Evolutionary conservation across 345 rosid genomes (phyloP).

Genomic region (Citrus mangshanensis): DNA sequence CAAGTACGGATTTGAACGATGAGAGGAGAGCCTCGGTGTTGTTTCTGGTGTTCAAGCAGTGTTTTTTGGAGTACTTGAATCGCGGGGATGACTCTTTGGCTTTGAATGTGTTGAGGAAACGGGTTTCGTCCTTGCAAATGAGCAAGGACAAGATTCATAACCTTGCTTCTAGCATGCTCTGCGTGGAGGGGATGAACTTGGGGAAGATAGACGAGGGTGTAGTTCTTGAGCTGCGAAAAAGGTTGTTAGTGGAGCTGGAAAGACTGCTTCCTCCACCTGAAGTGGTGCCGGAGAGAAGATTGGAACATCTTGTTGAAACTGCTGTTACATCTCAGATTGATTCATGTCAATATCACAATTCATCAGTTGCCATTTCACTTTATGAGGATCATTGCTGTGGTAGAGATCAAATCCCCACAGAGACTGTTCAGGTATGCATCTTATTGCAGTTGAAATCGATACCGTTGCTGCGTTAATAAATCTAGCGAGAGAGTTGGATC

Average conservation of each 20-base stretch:
- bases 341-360: conserved; percentile 69
- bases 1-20: conserved; percentile 35
- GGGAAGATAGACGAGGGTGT: conserved; percentile 31
- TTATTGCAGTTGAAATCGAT: conserved; percentile 11
- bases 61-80: conserved; percentile 57
- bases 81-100: conserved; percentile 60
- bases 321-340: conserved; percentile 59
- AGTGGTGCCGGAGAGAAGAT: conserved; percentile 23
- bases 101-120: conserved; percentile 48
- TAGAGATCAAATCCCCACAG: conserved; percentile 77
- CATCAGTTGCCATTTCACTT: conserved; percentile 51
- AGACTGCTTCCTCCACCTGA: not conserved
- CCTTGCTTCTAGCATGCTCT: conserved; percentile 55
- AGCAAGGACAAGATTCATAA: conserved; percentile 54
- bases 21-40: conserved; percentile 52
- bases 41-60: conserved; percentile 66
- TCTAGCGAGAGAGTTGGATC: not conserved
- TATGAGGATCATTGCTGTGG: conserved; percentile 70
- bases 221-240: conserved; percentile 41
- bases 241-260: not conserved
- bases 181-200: conserved; percentile 40
- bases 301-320: conserved; percentile 72
- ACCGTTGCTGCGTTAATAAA: not conserved
- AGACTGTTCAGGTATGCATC: conserved; percentile 68
- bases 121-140: conserved; percentile 43